Evolutionary conservation across 1,139 yeast genomes (phyloP).

Genomic region (Suhomyces coccinellae): DNA sequence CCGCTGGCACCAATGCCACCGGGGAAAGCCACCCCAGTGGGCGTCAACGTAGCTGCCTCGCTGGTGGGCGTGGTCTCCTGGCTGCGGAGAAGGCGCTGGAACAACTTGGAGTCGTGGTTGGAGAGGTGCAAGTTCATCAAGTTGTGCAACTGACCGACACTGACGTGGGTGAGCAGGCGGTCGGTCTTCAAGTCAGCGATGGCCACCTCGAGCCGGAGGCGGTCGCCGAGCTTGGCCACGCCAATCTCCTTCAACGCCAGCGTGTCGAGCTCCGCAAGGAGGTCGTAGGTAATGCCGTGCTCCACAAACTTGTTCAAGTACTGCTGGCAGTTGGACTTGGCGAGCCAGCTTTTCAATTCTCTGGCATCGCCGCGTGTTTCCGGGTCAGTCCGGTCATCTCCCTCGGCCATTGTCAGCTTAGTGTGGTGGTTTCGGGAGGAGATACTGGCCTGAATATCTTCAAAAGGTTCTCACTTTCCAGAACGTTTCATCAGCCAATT

Average conservation of each 20-base stretch:
- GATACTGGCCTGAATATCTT: not conserved
- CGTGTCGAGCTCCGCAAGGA: slow-evolving; percentile 65
- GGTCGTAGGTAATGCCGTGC: slow-evolving; percentile 58
- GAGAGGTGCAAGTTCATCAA: slow-evolving; percentile 25
- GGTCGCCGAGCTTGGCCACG: slow-evolving; percentile 75
- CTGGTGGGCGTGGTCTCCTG: slow-evolving; percentile 13
- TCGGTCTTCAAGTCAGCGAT: slow-evolving; percentile 44
- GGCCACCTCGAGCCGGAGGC: slow-evolving; percentile 64
- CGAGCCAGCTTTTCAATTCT: slow-evolving; percentile 41
- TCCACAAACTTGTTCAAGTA: slow-evolving; percentile 38
- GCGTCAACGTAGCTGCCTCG: slow-evolving; percentile 19
- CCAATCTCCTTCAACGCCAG: slow-evolving; percentile 75
- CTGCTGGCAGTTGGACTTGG: slow-evolving; percentile 38
- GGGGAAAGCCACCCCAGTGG: slow-evolving; percentile 13
- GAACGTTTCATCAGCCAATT: slow-evolving; percentile 5
- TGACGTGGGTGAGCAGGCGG: slow-evolving; percentile 33
- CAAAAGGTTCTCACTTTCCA: not conserved
- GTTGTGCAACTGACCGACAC: slow-evolving; percentile 30
- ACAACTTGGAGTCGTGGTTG: slow-evolving; percentile 7
- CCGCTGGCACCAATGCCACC: slow-evolving; percentile 20
- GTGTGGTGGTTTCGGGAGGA: not conserved
- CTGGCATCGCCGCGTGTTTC: slow-evolving; percentile 8
- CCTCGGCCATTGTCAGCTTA: slow-evolving; percentile 3
- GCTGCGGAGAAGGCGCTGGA: slow-evolving; percentile 5
- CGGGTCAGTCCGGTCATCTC: slow-evolving; percentile 4